Evolutionary conservation across 306 rosid genomes (phyloP).

Genomic region (Heteromeles arbutifolia): DNA sequence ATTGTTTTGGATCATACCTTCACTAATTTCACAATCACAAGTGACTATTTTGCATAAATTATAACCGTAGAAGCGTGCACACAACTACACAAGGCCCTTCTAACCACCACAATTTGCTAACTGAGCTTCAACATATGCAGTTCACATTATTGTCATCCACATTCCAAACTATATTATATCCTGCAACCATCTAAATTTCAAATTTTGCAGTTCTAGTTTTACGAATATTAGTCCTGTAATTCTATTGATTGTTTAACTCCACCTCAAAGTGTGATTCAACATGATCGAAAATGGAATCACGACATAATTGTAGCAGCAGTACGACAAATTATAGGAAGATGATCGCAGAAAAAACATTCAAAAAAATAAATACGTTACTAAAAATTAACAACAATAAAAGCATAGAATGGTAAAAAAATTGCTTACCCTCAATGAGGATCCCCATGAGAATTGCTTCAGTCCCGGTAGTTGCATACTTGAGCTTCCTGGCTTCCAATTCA

Average conservation of each 20-base stretch:
- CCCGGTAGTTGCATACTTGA: constrained; percentile 51
- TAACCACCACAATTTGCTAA: background rate
- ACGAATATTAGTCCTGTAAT: background rate
- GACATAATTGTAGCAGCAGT: background rate
- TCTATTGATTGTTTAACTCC: background rate
- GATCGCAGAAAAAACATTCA: background rate
- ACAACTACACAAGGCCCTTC: background rate
- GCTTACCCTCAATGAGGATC: constrained; percentile 58
- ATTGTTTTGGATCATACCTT: background rate
- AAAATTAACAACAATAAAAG: background rate
- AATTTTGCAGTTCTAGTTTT: background rate
- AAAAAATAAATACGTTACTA: background rate
- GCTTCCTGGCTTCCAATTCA: constrained; percentile 67
- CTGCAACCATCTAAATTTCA: background rate
- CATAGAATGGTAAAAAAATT: background rate
- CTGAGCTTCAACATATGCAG: background rate
- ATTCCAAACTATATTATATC: background rate
- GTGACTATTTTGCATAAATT: background rate
- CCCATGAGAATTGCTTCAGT: constrained; percentile 78
- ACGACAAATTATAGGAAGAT: background rate
- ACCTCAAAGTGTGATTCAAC: background rate
- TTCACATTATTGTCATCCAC: background rate
- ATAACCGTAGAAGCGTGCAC: background rate
- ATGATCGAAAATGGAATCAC: background rate
- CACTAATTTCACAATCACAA: background rate